A percentile compares a stretch with the other conserved stretches of the same genome.
Conservation (phyloP, 140 eudicot species). For the Erigeron philadelphicus region DNA sequence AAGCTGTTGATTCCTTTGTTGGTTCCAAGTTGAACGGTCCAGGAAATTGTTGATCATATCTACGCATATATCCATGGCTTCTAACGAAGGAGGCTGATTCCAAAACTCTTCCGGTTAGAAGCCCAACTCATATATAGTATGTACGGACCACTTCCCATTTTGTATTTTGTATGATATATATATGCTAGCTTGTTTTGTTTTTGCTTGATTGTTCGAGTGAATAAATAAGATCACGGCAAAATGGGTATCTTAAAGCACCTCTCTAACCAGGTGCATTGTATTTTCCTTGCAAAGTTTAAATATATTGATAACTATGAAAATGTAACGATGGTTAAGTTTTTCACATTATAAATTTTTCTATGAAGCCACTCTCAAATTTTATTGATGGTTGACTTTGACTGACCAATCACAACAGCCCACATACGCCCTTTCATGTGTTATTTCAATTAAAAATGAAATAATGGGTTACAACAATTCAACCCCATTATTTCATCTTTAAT, state of each 20-base stretch:
- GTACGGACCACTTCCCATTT: constrained; percentile 19
- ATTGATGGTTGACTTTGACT: neutral
- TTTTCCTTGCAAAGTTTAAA: neutral
- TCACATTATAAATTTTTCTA: neutral
- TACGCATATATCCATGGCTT: neutral
- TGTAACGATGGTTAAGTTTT: constrained; percentile 10
- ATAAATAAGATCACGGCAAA: constrained; percentile 24
- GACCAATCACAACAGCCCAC: too few relatives aligned
- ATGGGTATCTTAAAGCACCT: constrained; percentile 26
- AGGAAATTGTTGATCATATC: constrained; percentile 33
- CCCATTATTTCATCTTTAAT: too few relatives aligned
- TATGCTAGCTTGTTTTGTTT: constrained; percentile 24
- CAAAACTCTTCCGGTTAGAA: constrained; percentile 12
- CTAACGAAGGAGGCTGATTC: constrained; percentile 12
- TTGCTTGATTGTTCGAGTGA: constrained; percentile 13
- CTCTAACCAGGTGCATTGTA: constrained; percentile 16
- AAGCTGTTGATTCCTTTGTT: constrained; percentile 61
- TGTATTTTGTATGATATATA: constrained; percentile 21
- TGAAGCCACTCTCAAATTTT: neutral
- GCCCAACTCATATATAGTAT: constrained; percentile 14
- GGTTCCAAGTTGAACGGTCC: constrained; percentile 42
- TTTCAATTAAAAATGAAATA: too few relatives aligned
- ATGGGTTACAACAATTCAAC: too few relatives aligned
- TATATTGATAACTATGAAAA: neutral
- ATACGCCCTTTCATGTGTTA: too few relatives aligned